Evolutionary conservation across 768 basidiomycete genomes (phyloP).

Genomic region (Boletellus ananas): DNA sequence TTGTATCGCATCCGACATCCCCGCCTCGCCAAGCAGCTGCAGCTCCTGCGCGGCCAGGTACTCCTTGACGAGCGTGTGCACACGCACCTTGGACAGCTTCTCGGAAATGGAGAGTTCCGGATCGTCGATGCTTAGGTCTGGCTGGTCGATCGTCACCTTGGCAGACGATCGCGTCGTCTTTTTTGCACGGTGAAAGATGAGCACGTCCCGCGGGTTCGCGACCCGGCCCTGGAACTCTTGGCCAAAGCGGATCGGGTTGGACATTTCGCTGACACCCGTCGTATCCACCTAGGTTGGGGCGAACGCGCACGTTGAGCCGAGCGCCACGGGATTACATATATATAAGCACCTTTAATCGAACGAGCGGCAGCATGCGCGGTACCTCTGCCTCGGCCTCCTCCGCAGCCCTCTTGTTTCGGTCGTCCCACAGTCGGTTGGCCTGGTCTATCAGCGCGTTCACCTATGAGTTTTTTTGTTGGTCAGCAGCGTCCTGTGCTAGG

Average conservation of each 20-base stretch:
- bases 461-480: conserved; percentile 32
- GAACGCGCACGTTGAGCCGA: no score
- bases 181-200: conserved; percentile 86
- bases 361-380: conserved; percentile 76
- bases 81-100: conserved; percentile 76
- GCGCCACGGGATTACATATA: background rate
- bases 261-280: conserved; percentile 84
- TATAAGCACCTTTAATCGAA: conserved; percentile 68
- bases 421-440: conserved; percentile 48
- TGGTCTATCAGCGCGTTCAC: conserved; percentile 75
- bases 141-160: conserved; percentile 71
- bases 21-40: conserved; percentile 83
- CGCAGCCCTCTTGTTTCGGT: conserved; percentile 37
- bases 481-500: background rate
- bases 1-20: conserved; percentile 92
- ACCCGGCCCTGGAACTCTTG: conserved; percentile 89
- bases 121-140: conserved; percentile 80
- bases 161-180: conserved; percentile 35
- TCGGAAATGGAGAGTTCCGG: conserved; percentile 62
- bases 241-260: conserved; percentile 95
- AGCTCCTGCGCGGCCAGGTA: conserved; percentile 91
- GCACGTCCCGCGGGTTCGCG: conserved; percentile 92
- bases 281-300: conserved; percentile 66
- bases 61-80: conserved; percentile 86
- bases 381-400: conserved; percentile 60